Base-by-base conservation (phyloP, 164 flowering plant genomes). In the Macadamia integrifolia region DNA sequence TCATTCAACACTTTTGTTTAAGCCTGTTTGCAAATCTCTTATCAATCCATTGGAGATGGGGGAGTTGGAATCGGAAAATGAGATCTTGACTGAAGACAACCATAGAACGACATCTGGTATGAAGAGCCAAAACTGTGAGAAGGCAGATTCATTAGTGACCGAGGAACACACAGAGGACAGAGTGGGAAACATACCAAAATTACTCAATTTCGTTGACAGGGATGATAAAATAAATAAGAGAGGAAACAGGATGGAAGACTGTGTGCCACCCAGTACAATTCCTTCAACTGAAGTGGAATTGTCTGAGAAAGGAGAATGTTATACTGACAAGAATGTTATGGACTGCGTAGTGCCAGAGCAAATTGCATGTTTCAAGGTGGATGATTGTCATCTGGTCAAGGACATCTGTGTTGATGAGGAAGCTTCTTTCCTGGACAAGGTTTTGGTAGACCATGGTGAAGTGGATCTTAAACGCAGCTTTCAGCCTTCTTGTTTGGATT, bases 371-470 rank as follows among this genome's bases (percentile, higher is more conserved):
- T 83, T 72, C 72, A 79, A 84, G 71, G 89, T 78, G 69, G 78
- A 61, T 53, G 59, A 59, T 68, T 74, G 50, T 76, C 71, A 74
- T 71, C 74, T 71, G 53, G 75, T 85, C 46, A 88, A 85, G 77
- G 93, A 88, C 68, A 84, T 87, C 9, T 80, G 88, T 61, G 58
- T 84, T 18, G 91, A 88, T 69, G 87, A 86, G 15, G 89, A 88
- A 53, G 75, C 79, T 53, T 81, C 79, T 65, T 75, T 80, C 5
- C 64, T 62, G 18, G 81, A 78, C 63, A 83, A 77, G 75, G 68
- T 60, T 65, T 70, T 78, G 71, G 60, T 75, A 70, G 83, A 76
- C 62, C 71, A 71, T 57, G 66, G 59, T 65, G 56, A 53, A 30
- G 67, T 69, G 66, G 75, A 69, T 68, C 28, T 67, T 10, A 64